Conservation (phyloP, 1,139 yeast species). For the Chernovozyma sophiae-reginae region DNA sequence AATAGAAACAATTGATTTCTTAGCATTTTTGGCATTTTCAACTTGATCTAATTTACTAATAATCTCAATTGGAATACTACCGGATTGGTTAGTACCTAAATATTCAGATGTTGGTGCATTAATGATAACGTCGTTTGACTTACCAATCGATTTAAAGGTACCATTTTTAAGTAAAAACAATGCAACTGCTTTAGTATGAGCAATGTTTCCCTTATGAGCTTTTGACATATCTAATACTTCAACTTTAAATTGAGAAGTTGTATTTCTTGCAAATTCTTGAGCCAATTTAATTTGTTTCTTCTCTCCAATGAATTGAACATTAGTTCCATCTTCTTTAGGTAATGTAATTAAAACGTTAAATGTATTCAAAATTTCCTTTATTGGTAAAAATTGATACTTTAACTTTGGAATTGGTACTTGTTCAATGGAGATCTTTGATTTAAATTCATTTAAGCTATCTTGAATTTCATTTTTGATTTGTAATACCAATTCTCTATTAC, state of each 20-base stretch:
- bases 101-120: constrained; percentile 46
- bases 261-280: constrained; percentile 52
- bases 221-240: constrained; percentile 76
- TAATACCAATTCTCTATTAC: constrained; percentile 60
- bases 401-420: constrained; percentile 41
- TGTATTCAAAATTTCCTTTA: constrained; percentile 44
- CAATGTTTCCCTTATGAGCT: constrained; percentile 78
- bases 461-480: constrained; percentile 46
- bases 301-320: constrained; percentile 66
- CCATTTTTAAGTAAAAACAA: constrained; percentile 56
- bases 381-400: constrained; percentile 45
- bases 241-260: constrained; percentile 47
- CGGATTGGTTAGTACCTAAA: constrained; percentile 16
- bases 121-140: constrained; percentile 48
- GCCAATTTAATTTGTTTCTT: constrained; percentile 55
- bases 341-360: constrained; percentile 59
- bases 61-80: constrained; percentile 40
- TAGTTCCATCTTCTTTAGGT: constrained; percentile 44
- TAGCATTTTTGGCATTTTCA: constrained; percentile 38
- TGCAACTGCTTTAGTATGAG: constrained; percentile 73
- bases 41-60: constrained; percentile 29
- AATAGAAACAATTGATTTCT: constrained; percentile 63
- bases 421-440: constrained; percentile 27
- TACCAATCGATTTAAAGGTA: constrained; percentile 43
- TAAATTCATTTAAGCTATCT: constrained; percentile 42